Evolutionary conservation across 768 basidiomycete genomes (phyloP).

Genomic region (Hortiboletus flavorubellus): DNA sequence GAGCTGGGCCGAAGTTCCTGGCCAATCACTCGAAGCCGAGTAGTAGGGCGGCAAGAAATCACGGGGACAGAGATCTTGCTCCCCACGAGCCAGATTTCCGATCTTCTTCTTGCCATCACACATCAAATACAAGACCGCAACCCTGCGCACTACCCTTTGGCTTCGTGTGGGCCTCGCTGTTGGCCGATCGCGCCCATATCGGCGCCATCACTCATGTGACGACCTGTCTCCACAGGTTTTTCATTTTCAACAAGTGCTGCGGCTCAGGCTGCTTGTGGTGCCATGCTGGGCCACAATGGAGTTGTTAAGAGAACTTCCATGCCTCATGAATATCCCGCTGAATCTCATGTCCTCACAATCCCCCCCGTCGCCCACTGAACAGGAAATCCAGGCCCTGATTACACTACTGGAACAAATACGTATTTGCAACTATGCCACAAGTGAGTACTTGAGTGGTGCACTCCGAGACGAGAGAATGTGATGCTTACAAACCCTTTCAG

Average conservation of each 20-base stretch:
- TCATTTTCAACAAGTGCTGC: slow-evolving; percentile 1
- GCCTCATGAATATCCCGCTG: neutral
- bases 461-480: neutral
- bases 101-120: too few relatives aligned
- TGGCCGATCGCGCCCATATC: neutral
- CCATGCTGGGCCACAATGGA: neutral
- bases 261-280: neutral
- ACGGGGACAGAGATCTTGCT: too few relatives aligned
- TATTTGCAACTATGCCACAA: slow-evolving; percentile 15
- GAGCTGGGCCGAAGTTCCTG: neutral
- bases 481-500: neutral
- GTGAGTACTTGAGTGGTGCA: neutral
- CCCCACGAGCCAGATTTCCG: neutral
- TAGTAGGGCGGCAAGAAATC: neutral
- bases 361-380: neutral
- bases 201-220: neutral
- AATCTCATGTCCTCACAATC: slow-evolving; percentile 11
- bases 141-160: neutral
- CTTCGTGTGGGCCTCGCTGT: neutral
- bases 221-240: neutral
- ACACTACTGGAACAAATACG: slow-evolving; percentile 12
- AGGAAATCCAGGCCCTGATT: slow-evolving; percentile 1
- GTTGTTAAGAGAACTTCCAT: neutral
- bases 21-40: neutral
- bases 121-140: neutral